phyloP scores from a whole-genome alignment of 225 moss, liverwort and hornwort genomes.

The Polytrichum formosum region DNA sequence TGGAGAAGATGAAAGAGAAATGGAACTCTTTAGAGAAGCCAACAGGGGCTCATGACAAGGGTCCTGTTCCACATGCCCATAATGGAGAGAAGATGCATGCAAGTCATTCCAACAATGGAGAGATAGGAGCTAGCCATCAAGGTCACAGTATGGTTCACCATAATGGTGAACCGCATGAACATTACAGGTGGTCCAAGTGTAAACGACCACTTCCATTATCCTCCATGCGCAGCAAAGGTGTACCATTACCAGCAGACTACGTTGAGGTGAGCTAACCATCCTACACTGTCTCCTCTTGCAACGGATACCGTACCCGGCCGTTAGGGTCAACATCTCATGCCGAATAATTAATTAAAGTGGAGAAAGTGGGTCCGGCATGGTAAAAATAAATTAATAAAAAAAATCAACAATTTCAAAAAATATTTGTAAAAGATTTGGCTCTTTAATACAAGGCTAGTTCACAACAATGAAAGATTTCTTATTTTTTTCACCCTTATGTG shows the following conservation, averaged over 20 bases:
- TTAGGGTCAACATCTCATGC: too few species aligned
- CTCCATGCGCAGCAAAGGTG: conserved; percentile 75
- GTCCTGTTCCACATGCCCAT: conserved; percentile 38
- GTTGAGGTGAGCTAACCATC: conserved; percentile 36
- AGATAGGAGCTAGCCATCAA: conserved; percentile 39
- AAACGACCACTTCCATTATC: conserved; percentile 67
- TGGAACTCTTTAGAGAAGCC: conserved; percentile 49
- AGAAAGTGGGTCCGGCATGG: too few species aligned
- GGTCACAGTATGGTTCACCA: conserved; percentile 39
- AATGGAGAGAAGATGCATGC: conserved; percentile 59
- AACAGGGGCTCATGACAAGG: conserved; percentile 38
- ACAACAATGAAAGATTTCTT: too few species aligned
- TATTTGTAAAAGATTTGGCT: too few species aligned
- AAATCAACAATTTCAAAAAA: too few species aligned
- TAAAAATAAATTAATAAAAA: too few species aligned
- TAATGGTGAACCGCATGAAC: conserved; percentile 59
- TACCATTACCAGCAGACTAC: conserved; percentile 68
- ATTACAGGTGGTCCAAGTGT: conserved; percentile 78
- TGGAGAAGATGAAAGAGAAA: conserved; percentile 83
- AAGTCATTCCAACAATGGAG: conserved; percentile 50
- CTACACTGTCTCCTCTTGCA: neutral
- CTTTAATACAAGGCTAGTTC: too few species aligned
- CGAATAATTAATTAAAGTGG: too few species aligned
- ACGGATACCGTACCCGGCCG: too few species aligned
- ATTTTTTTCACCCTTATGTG: too few species aligned